Evolutionary conservation across 345 rosid genomes (phyloP), one percentile per base, ranked within the genome.

Genomic region (Trapa bicornis): DNA sequence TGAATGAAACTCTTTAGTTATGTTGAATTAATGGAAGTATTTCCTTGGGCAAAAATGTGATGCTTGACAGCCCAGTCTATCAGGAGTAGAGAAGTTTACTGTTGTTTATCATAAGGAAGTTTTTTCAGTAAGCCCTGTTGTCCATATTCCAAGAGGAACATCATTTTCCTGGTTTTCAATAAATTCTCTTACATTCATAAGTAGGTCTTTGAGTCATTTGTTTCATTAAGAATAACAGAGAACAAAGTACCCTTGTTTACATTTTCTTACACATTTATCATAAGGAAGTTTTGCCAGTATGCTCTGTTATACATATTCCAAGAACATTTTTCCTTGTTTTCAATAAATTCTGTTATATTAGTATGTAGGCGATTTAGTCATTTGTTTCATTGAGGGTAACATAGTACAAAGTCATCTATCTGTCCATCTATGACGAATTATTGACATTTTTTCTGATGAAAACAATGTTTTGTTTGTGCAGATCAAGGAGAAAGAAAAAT

Each of bases 401-500:
- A 41, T 41, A 41, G 43, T 3, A 41, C 43, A 41, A 8, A 41
- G 43, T 41, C 43, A 45, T 45, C 22, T 3, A 3, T 58, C 2
- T 11, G 12, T 35, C 12, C 37, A 58, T 33, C 38, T 33, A 32
- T 12, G 63, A 58, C 1, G 16, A 58, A 54, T n/a, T 22, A 52
- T 16, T n/a, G 33, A 43, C 14, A 3, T 33, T 13, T 33, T 70
- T 16, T 64, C 52, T 58, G 43, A 17, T 41, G 32, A 63, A 64
- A 62, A 9, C 32, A 15, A 64, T 69, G 63, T 70, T 68, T 61
- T 65, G 65, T 29, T 42, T 61, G 77, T 82, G 52, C 83, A 91
- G 97, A 79, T 91, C 93, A 61, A 85, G 97, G 83, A 85, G 96
- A 71, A 95, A 89, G 82, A 91, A 91, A 76, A 86, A 81, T 79